Percentiles rank a stretch among this genome's conserved stretches.
phyloP scores from a whole-genome alignment of 768 basidiomycete genomes.

The Hericium erinaceus region DNA sequence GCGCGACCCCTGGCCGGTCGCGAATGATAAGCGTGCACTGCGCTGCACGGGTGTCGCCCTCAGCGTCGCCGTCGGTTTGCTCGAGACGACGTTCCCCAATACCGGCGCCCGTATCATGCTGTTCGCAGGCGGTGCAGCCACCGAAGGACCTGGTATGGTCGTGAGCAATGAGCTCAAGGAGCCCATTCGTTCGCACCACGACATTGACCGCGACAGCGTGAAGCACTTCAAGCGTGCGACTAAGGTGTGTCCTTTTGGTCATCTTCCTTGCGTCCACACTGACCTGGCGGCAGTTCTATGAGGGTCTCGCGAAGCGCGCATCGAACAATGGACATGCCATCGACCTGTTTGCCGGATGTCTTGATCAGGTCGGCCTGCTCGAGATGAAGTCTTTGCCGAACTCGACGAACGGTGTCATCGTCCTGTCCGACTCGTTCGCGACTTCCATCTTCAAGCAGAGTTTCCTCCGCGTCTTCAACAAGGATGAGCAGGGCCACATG shows the following conservation, averaged over 20 bases:
- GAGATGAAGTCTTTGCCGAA: conserved; percentile 97
- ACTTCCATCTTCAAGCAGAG: conserved; percentile 99
- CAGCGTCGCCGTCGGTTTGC: conserved; percentile 83
- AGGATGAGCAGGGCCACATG: conserved; percentile 85
- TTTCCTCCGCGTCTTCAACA: conserved; percentile 86
- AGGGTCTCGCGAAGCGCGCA: conserved; percentile 84
- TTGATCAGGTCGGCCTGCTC: conserved; percentile 94
- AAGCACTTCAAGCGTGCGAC: conserved; percentile 96
- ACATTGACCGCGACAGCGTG: conserved; percentile 92
- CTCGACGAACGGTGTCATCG: conserved; percentile 93
- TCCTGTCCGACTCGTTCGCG: conserved; percentile 92
- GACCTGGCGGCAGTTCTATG: conserved; percentile 66
- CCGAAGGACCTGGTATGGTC: conserved; percentile 95
- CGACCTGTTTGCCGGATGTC: conserved; percentile 92
- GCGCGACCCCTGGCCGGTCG: conserved; percentile 96
- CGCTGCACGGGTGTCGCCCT: conserved; percentile 94
- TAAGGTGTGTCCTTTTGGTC: conserved; percentile 49
- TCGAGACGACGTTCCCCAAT: conserved; percentile 93
- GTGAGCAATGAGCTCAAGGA: conserved; percentile 94
- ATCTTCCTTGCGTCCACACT: neutral
- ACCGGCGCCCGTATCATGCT: conserved; percentile 96
- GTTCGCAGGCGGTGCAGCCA: conserved; percentile 90
- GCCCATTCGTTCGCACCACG: conserved; percentile 96
- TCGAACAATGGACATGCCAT: conserved; percentile 93
- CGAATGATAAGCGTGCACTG: conserved; percentile 85